Percentiles rank a stretch among this genome's conserved stretches.
These are phyloP conservation scores for Neocatenulostroma microsporum DNA, from an alignment of 2,329 filamentous ascomycete genomes.

Conservation along the genomic window DNA sequence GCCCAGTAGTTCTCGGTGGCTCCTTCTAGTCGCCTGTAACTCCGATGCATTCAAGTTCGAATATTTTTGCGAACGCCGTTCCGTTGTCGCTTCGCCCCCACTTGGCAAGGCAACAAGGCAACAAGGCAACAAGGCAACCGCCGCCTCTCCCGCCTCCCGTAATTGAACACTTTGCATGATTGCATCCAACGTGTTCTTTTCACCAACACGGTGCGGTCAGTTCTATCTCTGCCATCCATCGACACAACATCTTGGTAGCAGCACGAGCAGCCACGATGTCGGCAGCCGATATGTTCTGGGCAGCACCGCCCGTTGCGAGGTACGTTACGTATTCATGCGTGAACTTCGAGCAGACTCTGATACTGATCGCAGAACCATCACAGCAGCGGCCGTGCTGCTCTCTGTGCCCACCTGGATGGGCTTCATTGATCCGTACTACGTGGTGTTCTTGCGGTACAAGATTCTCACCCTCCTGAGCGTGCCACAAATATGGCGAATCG, in stretches of 20 bases:
- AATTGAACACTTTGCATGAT: too few species aligned
- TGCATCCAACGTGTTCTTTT: too few species aligned
- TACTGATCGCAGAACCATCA: constrained; percentile 57
- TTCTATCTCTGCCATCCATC: neutral
- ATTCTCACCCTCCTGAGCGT: constrained; percentile 45
- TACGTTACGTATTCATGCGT: constrained; percentile 31
- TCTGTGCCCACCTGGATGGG: constrained; percentile 55
- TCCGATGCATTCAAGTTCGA: too few species aligned
- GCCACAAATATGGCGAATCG: constrained; percentile 53
- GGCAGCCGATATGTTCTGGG: constrained; percentile 45
- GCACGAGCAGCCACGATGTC: too few species aligned
- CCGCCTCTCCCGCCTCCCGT: too few species aligned
- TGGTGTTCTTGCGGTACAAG: constrained; percentile 47
- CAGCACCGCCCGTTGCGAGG: constrained; percentile 59
- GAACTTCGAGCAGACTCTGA: constrained; percentile 31
- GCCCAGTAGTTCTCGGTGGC: too few species aligned
- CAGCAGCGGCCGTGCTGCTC: constrained; percentile 54
- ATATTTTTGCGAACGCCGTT: too few species aligned
- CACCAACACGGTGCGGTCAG: too few species aligned
- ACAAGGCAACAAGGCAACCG: too few species aligned
- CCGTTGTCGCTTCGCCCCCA: too few species aligned
- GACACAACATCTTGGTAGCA: neutral
- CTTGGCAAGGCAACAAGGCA: too few species aligned
- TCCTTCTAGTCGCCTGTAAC: too few species aligned
- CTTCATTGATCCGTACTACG: constrained; percentile 44